phyloP scores from a whole-genome alignment of 352 stramenopile species.

The Pythium guiyangense region DNA sequence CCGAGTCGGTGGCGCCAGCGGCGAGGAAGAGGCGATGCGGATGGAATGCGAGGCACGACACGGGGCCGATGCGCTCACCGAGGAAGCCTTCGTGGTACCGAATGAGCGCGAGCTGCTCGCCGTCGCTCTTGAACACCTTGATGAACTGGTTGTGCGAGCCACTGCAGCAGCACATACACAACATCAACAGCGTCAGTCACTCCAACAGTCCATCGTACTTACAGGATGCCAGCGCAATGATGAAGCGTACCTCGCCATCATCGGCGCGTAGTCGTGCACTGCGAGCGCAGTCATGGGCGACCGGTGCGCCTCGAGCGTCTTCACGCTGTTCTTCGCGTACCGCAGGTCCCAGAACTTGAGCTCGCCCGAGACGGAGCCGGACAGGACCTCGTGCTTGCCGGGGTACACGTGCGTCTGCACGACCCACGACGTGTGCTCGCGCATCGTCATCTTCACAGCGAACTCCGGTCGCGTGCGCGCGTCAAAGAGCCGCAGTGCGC shows the following conservation, averaged over 20 bases:
- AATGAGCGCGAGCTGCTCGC: slow-evolving; percentile 80
- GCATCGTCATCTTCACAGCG: slow-evolving; percentile 60
- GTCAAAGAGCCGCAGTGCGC: slow-evolving; percentile 94
- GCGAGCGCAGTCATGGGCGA: slow-evolving; percentile 96
- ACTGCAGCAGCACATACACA: slow-evolving; percentile 25
- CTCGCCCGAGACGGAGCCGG: slow-evolving; percentile 91
- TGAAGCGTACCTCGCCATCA: slow-evolving; percentile 87
- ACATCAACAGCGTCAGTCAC: slow-evolving; percentile 2
- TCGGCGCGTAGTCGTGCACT: slow-evolving; percentile 93
- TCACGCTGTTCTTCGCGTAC: slow-evolving; percentile 72
- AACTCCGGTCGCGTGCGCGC: slow-evolving; percentile 75
- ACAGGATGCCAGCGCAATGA: not conserved
- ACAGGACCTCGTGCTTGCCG: slow-evolving; percentile 88
- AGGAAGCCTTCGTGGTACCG: slow-evolving; percentile 96
- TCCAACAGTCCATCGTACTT: not conserved
- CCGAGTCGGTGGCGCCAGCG: slow-evolving; percentile 92
- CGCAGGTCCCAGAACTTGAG: slow-evolving; percentile 98
- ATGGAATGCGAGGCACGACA: slow-evolving; percentile 97
- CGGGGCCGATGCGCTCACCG: slow-evolving; percentile 94
- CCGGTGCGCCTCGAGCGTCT: slow-evolving; percentile 87
- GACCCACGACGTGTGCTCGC: slow-evolving; percentile 95
- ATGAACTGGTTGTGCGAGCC: slow-evolving; percentile 99
- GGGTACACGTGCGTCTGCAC: slow-evolving; percentile 88
- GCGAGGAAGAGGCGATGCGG: slow-evolving; percentile 94
- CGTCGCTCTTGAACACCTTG: slow-evolving; percentile 94